phyloP scores from a whole-genome alignment of 2,329 filamentous ascomycete species.

The Trichoderma koningiopsis region DNA sequence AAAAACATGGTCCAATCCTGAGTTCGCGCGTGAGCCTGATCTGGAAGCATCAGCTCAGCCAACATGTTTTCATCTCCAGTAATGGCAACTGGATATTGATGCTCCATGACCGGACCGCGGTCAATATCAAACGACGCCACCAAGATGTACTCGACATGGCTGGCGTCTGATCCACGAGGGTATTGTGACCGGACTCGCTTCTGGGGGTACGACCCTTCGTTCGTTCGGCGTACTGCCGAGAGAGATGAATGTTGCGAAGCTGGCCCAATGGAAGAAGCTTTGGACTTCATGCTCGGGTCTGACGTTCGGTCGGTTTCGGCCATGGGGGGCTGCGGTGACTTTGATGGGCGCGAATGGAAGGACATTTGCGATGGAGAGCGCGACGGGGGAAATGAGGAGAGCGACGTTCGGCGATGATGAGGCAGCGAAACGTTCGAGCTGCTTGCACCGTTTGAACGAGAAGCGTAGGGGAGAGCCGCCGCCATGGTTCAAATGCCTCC shows the following conservation, averaged over 20 bases:
- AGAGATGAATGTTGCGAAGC: slow-evolving; percentile 65
- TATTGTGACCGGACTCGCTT: slow-evolving; percentile 73
- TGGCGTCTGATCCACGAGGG: slow-evolving; percentile 72
- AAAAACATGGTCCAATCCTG: slow-evolving; percentile 99
- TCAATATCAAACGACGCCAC: slow-evolving; percentile 98
- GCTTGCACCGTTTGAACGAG: slow-evolving; percentile 43
- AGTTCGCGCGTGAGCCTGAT: slow-evolving; percentile 90
- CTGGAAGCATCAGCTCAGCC: slow-evolving; percentile 96
- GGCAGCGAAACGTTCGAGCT: slow-evolving; percentile 39
- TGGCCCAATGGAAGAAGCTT: slow-evolving; percentile 60
- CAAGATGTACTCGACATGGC: slow-evolving; percentile 98
- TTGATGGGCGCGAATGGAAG: slow-evolving; percentile 53
- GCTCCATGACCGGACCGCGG: slow-evolving; percentile 94
- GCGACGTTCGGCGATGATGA: slow-evolving; percentile 53
- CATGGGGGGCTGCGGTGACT: slow-evolving; percentile 56
- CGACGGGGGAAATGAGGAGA: slow-evolving; percentile 65
- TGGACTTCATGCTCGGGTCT: slow-evolving; percentile 61
- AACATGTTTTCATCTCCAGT: slow-evolving; percentile 98
- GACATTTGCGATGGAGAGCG: slow-evolving; percentile 62
- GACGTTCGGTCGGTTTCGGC: slow-evolving; percentile 59
- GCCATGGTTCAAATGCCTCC: slow-evolving; percentile 39
- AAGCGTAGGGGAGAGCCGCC: slow-evolving; percentile 47
- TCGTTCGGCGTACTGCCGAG: slow-evolving; percentile 52
- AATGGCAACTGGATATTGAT: slow-evolving; percentile 93
- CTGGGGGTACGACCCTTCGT: slow-evolving; percentile 53